Percentiles rank a stretch among this genome's conserved stretches.
These are phyloP conservation scores for Eucalyptus lansdowneana DNA, from an alignment of 345 rosid genomes.

Conservation along the genomic window DNA sequence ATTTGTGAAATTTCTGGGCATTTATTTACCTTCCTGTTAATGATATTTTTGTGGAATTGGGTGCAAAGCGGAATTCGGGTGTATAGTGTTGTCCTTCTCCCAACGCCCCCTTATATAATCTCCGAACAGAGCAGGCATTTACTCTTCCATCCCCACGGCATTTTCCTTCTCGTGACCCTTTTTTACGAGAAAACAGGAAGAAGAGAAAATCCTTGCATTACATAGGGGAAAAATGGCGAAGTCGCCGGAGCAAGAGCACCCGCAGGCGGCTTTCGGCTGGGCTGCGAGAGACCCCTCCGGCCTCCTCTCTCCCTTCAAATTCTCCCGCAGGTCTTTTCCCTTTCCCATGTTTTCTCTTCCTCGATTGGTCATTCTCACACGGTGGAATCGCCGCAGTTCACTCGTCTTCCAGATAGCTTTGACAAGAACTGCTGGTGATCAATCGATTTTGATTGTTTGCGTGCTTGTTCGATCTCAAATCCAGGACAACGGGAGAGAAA, in stretches of 20 bases:
- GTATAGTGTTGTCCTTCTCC: neutral
- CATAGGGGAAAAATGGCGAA: neutral
- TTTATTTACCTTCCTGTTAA: neutral
- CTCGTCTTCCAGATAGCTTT: neutral
- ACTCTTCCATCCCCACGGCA: neutral
- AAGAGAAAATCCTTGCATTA: neutral
- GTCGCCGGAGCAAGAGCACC: slow-evolving; percentile 5
- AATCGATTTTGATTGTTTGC: neutral
- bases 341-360: neutral
- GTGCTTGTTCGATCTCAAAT: neutral
- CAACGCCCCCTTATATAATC: neutral
- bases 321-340: slow-evolving; percentile 42
- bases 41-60: neutral
- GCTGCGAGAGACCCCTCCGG: slow-evolving; percentile 54
- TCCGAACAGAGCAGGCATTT: neutral
- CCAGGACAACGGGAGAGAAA: slow-evolving; percentile 41
- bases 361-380: neutral
- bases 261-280: slow-evolving; percentile 34
- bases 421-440: neutral
- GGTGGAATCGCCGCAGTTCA: neutral
- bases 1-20: neutral
- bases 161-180: neutral
- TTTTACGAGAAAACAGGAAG: neutral
- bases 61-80: neutral
- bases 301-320: slow-evolving; percentile 44